Conservation (phyloP, 306 rosid genomes). For the Vicia villosa region DNA sequence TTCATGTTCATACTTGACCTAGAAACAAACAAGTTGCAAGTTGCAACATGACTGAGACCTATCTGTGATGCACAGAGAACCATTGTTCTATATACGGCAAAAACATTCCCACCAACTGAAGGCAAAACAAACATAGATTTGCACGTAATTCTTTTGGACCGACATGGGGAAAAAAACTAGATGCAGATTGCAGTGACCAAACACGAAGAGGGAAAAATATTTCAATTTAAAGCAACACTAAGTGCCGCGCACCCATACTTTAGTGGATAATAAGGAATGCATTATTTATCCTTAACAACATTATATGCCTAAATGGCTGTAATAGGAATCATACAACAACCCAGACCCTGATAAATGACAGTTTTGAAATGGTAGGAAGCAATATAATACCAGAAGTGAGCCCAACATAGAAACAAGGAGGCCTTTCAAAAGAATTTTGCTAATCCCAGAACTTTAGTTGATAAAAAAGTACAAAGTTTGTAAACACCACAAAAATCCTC, state of each 20-base stretch:
- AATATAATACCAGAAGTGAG: constrained; percentile 14
- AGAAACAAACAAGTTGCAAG: background rate
- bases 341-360: background rate
- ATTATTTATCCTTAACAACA: background rate
- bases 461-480: background rate
- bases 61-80: background rate
- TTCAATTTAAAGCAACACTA: background rate
- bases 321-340: background rate
- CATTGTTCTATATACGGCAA: background rate
- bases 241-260: background rate
- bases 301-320: background rate
- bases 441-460: background rate
- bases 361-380: constrained; percentile 17
- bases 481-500: constrained; percentile 12
- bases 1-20: background rate
- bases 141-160: background rate
- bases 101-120: background rate
- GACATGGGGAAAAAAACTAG: background rate
- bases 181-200: background rate
- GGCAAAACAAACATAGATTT: background rate
- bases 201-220: background rate
- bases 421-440: constrained; percentile 6
- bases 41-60: background rate
- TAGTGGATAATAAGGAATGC: background rate
- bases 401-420: background rate